Base-by-base conservation (phyloP, 768 basidiomycete species). In the Termitomyces sp. region DNA sequence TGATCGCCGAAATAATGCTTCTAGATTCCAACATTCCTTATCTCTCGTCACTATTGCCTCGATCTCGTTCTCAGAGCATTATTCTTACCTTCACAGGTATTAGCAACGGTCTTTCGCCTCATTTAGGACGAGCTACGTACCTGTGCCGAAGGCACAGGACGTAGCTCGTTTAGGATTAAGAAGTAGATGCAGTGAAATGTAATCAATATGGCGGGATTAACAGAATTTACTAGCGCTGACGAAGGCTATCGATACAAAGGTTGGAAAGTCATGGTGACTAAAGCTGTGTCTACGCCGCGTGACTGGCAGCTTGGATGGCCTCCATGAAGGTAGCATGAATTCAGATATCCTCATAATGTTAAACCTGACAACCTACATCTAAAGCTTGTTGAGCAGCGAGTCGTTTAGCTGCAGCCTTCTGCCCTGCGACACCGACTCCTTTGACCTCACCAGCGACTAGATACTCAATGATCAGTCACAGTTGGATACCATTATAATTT, bases 331-430 rank as follows among this genome's bases (percentile, higher is more conserved):
- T 24, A 14, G 5, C 10, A 38, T 45, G 51, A 35, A 28, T n/a
- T 35, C 7, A 37, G 10, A 42, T 32, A 35, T 19, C 17, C 37
- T 44, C 32, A 55, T 14, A 30, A 15, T 34, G 17, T 55, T 19
- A 53, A 54, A 21, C 14, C 21, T 50, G 41, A 12, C 22, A 32
- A 48, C 66, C 54, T 63, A 77, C 72, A 63, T 70, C 59, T 37
- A 78, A 72, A 17, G 78, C 79, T 42, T 71, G 59, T 59, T 65
- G 67, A 3, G 81, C 79, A 1, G 83, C 81, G 14, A 60, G 56
- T 32, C 82, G 76, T 60, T 67, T 84, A 1, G 83, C 83, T 19
- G 54, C 60, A 22, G 69, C 62, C 60, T 83, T 81, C 43, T 71
- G 70, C 2, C 62, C 30, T 11, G 76, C 81, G 1, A 62, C 69